These are phyloP conservation scores for Tricholomella constricta DNA, from an alignment of 768 basidiomycete genomes.

Conservation along the genomic window DNA sequence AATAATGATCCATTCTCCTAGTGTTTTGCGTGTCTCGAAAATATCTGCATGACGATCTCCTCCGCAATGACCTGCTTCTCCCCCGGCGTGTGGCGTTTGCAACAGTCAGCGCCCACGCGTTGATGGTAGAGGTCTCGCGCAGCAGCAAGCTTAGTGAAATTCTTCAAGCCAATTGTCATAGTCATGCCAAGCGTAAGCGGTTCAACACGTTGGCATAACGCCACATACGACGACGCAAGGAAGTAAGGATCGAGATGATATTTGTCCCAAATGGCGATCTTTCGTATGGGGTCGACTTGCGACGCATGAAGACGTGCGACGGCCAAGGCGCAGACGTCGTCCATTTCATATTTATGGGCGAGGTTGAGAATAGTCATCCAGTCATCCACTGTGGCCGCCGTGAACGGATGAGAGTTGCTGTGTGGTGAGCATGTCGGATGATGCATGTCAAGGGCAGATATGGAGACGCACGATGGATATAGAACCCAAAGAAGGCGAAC, in stretches of 20 bases:
- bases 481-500: slow-evolving; percentile 55
- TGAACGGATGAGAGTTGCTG: slow-evolving; percentile 19
- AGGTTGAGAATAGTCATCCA: slow-evolving; percentile 37
- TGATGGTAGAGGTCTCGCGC: slow-evolving; percentile 33
- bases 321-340: slow-evolving; percentile 27
- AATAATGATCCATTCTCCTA: neutral
- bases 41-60: slow-evolving; percentile 5
- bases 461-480: slow-evolving; percentile 47
- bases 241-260: slow-evolving; percentile 33
- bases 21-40: neutral
- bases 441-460: neutral
- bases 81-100: neutral
- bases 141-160: slow-evolving; percentile 34
- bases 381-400: slow-evolving; percentile 26
- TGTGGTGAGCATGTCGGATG: neutral
- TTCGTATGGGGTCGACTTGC: slow-evolving; percentile 33
- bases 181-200: slow-evolving; percentile 36
- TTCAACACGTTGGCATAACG: slow-evolving; percentile 30
- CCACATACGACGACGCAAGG: slow-evolving; percentile 29
- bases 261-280: slow-evolving; percentile 38
- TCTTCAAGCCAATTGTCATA: slow-evolving; percentile 32
- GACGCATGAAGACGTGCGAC: slow-evolving; percentile 28
- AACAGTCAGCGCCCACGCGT: slow-evolving; percentile 22
- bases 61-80: slow-evolving; percentile 9
- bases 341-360: slow-evolving; percentile 35